A percentile compares a stretch with the other conserved stretches of the same genome.
Conservation (phyloP, 2,329 filamentous ascomycete species). For the Lachnellula suecica region DNA sequence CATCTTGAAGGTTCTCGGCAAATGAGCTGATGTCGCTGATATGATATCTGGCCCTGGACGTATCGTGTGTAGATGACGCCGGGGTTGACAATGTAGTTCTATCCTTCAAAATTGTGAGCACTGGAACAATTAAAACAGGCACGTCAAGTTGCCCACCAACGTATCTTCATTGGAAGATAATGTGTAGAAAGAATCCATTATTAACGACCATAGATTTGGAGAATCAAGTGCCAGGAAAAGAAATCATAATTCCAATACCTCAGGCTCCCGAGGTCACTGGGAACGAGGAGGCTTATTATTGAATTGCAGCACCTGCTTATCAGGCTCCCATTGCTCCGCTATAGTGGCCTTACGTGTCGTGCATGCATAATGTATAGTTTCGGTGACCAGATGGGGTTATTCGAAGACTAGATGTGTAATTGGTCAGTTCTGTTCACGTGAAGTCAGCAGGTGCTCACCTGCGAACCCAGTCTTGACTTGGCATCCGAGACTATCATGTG, state of each 20-base stretch:
- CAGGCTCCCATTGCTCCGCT: not conserved
- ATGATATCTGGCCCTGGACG: conserved; percentile 12
- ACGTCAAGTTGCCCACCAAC: conserved; percentile 7
- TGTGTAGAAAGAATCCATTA: conserved; percentile 8
- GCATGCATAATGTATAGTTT: not conserved
- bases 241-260: too few relatives aligned
- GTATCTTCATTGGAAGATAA: conserved; percentile 10
- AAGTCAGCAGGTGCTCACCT: not conserved
- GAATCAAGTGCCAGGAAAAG: not conserved
- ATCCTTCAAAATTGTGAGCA: too few relatives aligned
- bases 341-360: not conserved
- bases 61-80: conserved; percentile 13
- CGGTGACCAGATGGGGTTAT: not conserved
- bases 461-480: not conserved
- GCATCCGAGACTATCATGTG: too few relatives aligned
- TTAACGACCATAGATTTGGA: not conserved
- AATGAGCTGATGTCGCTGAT: conserved; percentile 14
- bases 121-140: too few relatives aligned
- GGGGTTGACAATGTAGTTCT: conserved; percentile 10
- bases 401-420: not conserved
- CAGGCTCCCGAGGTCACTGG: too few relatives aligned
- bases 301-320: too few relatives aligned
- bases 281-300: too few relatives aligned
- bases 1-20: conserved; percentile 16
- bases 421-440: not conserved